These are phyloP conservation scores for Boletus fagicola DNA, from an alignment of 768 basidiomycete genomes.

Conservation along the genomic window DNA sequence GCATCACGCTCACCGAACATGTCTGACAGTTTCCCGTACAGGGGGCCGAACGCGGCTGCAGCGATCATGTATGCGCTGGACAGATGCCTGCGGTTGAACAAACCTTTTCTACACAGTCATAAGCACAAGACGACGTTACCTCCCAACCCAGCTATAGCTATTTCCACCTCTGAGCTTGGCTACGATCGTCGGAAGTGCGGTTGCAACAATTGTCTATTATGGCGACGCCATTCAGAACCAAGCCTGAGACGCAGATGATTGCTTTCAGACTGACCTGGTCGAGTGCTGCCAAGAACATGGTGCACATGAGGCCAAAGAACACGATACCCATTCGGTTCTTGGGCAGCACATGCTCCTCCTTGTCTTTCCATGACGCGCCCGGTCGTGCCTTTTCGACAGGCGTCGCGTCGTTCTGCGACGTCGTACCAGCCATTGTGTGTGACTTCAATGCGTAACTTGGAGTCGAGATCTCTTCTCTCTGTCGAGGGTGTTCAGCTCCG, in stretches of 20 bases:
- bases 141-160: conserved; percentile 73
- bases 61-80: conserved; percentile 71
- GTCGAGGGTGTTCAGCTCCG: neutral
- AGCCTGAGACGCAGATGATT: neutral
- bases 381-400: no score
- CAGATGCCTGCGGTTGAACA: neutral
- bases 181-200: conserved; percentile 73
- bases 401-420: neutral
- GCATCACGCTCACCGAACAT: no score
- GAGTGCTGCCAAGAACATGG: conserved; percentile 43
- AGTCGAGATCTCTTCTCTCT: neutral
- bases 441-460: neutral
- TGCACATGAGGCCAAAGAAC: conserved; percentile 31
- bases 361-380: conserved; percentile 56
- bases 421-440: conserved; percentile 8
- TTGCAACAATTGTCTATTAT: conserved; percentile 61
- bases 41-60: conserved; percentile 41
- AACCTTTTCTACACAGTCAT: neutral
- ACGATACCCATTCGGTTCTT: conserved; percentile 25
- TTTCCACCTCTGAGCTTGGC: conserved; percentile 57
- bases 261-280: conserved; percentile 46
- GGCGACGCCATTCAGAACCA: neutral
- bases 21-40: conserved; percentile 40
- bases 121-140: conserved; percentile 35
- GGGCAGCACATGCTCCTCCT: conserved; percentile 55